Evolutionary conservation across 306 rosid genomes (phyloP).

Genomic region (Quercus robur): DNA sequence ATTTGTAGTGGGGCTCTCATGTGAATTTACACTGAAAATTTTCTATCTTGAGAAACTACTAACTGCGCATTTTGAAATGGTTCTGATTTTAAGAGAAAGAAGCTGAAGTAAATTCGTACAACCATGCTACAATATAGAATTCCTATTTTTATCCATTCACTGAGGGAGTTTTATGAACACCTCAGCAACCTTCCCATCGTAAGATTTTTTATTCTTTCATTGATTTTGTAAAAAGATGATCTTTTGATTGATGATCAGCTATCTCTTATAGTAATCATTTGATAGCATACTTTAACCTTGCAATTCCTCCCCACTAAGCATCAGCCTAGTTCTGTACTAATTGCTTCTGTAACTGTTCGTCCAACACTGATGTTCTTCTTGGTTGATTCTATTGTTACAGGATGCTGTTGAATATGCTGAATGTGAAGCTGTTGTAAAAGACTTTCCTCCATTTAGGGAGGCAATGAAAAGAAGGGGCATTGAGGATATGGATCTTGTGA

Average conservation of each 20-base stretch:
- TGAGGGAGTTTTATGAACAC: background rate
- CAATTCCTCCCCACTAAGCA: background rate
- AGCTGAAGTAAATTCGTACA: background rate
- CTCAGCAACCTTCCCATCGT: background rate
- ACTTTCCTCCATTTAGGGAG: conserved; percentile 63
- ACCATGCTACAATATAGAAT: background rate
- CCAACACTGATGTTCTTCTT: background rate
- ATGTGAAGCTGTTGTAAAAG: conserved; percentile 78
- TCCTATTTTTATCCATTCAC: background rate
- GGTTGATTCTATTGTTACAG: conserved; percentile 25
- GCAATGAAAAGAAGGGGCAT: conserved; percentile 90
- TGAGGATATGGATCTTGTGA: conserved; percentile 85
- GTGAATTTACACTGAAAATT: background rate
- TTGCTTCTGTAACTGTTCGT: background rate
- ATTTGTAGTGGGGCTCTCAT: background rate
- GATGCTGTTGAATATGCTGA: conserved; percentile 88
- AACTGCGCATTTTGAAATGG: background rate
- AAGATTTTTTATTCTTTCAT: background rate
- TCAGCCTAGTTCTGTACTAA: background rate
- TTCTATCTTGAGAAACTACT: background rate
- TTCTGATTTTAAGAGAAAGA: background rate
- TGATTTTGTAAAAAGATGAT: background rate
- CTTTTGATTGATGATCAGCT: background rate
- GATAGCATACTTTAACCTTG: background rate
- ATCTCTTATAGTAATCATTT: background rate